phyloP scores from a whole-genome alignment of 1,284 basidiomycete genomes.

The Heterobasidion annosum region DNA sequence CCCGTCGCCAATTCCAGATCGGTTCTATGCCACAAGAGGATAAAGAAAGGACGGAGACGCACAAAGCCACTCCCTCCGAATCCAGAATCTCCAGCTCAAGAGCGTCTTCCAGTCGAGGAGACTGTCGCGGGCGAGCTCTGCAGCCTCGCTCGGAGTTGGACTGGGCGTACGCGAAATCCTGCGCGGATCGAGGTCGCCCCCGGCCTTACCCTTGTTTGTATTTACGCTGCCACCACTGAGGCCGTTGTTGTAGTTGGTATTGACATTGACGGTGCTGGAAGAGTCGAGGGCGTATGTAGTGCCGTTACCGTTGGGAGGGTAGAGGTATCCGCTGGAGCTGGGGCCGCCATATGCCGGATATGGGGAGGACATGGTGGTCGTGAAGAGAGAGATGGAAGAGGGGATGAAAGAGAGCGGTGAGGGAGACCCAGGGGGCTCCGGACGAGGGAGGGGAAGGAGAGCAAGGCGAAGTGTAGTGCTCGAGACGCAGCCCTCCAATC shows the following conservation, averaged over 20 bases:
- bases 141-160: constrained; percentile 29
- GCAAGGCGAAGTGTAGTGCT: neutral
- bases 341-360: constrained; percentile 20
- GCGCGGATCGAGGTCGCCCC: constrained; percentile 3
- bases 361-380: constrained; percentile 16
- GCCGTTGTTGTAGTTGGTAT: neutral
- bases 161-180: constrained; percentile 27
- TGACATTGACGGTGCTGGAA: constrained; percentile 12
- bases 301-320: constrained; percentile 14
- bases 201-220: constrained; percentile 7
- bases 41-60: constrained; percentile 16
- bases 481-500: neutral
- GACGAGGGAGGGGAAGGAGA: neutral
- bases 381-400: neutral
- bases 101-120: constrained; percentile 37
- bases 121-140: constrained; percentile 23
- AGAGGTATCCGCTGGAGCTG: constrained; percentile 12
- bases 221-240: neutral
- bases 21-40: too few relatives aligned
- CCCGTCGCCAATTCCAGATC: too few relatives aligned
- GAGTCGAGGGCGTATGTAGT: constrained; percentile 6
- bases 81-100: constrained; percentile 35
- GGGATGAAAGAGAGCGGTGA: constrained; percentile 1
- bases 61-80: constrained; percentile 41
- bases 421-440: neutral